Evolutionary conservation across 306 rosid genomes (phyloP), one percentile per base, ranked within the genome.

Genomic region (Dalbergia oliveri): DNA sequence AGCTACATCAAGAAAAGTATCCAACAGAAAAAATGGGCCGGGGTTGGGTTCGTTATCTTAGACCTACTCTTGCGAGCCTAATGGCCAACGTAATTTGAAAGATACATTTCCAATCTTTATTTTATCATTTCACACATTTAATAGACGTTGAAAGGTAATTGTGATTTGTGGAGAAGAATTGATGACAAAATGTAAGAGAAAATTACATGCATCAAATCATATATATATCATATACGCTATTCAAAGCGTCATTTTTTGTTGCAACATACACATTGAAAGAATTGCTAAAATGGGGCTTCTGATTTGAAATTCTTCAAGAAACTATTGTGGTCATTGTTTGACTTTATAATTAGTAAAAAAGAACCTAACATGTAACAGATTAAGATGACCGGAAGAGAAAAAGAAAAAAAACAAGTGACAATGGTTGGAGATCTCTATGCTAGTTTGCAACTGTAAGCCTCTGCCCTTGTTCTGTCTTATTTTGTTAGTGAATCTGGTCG

Each of bases 181-280:
- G 56, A 45, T 39, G 56, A 31, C 15, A 11, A 34, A 60, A 13
- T 18, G 3, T 6, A 18, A 1, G 34, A n/a, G 9, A 50, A 50
- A 33, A 33, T 47, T 21, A 18, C 19, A 53, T 15, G 49, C 73
- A 19, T 12, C 11, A 31, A 49, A 49, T 9, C 75, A 11, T 33
- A 21, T 26, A n/a, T 21, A 21, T 26, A 2, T 26, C 31, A 26
- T 26, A 26, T 2, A 26, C 31, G 51, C 21, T 70, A 62, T 9
- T 71, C 49, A 71, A 71, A 53, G 9, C 11, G 16, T 51, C 63
- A 33, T 51, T 71, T 51, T 71, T 53, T 71, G 33, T n/a, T 56
- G 61, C 26, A 56, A 6, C 31, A 47, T 47, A 11, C 12, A 47
- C 15, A 12, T 47, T 5, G n/a, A 47, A 47, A 11, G 15, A 51